A percentile compares a stretch with the other conserved stretches of the same genome.
phyloP scores from a whole-genome alignment of 176 grass and related monocot genomes.

The Oryza brachyantha region DNA sequence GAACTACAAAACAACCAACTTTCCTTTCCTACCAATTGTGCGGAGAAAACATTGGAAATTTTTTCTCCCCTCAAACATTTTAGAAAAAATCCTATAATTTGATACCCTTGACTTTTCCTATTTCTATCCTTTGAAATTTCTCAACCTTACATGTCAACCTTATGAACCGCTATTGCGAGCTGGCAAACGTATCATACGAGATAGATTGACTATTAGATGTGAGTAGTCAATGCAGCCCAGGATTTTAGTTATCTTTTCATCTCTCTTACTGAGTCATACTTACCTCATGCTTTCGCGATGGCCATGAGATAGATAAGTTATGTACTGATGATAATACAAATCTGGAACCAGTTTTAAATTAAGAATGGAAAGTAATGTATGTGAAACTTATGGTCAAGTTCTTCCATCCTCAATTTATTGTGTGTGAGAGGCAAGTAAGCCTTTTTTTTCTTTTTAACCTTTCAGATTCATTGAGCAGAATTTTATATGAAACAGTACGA shows the following conservation, averaged over 20 bases:
- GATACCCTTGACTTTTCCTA: no score
- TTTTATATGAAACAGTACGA: not conserved
- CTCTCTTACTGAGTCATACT: not conserved
- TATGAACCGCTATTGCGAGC: not conserved
- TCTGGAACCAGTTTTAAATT: not conserved
- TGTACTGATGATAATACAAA: not conserved
- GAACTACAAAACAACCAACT: no score
- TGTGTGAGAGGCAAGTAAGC: not conserved
- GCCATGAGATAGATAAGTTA: not conserved
- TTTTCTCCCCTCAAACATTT: no score
- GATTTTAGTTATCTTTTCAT: no score
- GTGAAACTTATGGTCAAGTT: not conserved
- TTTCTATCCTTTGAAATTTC: no score
- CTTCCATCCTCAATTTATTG: not conserved
- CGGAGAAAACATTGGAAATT: no score
- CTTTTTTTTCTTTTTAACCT: not conserved
- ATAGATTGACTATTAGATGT: not conserved
- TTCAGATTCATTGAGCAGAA: not conserved
- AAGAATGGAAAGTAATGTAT: not conserved
- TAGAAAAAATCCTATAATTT: no score
- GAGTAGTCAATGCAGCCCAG: not conserved
- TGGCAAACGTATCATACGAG: not conserved
- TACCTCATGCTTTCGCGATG: not conserved
- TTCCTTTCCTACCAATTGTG: no score
- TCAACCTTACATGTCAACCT: no score